A percentile compares a stretch with the other conserved stretches of the same genome.
Evolutionary conservation across 2,329 filamentous ascomycete genomes (phyloP).

Genomic region (Fusarium sp.): DNA sequence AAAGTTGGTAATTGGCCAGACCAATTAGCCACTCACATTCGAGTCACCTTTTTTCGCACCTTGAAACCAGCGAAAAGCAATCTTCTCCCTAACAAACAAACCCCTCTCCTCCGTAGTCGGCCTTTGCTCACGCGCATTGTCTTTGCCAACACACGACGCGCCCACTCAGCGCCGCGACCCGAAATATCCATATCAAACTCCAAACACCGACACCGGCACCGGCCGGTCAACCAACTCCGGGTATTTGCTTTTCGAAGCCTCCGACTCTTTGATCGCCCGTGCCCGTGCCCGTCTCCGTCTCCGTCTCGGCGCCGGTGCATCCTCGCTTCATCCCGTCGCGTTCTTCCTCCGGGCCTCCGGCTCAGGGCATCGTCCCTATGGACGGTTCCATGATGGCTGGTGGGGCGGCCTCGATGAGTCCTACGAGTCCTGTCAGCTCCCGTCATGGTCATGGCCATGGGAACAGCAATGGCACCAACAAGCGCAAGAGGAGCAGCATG

Average conservation of each 20-base stretch:
- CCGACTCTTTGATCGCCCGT: conserved; percentile 18
- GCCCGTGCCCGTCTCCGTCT: conserved; percentile 14
- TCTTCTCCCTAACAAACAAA: conserved; percentile 38
- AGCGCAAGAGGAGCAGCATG: conserved; percentile 68
- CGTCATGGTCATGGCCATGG: conserved; percentile 56
- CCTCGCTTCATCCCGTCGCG: conserved; percentile 5
- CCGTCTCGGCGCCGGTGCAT: conserved; percentile 22
- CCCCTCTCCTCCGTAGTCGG: conserved; percentile 48
- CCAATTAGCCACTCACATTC: conserved; percentile 24
- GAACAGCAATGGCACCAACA: conserved; percentile 54
- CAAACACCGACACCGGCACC: conserved; percentile 44
- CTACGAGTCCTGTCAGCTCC: conserved; percentile 64
- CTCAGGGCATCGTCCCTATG: conserved; percentile 47
- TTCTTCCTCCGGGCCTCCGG: conserved; percentile 30
- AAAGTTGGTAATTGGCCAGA: conserved; percentile 8
- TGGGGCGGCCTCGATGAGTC: conserved; percentile 61
- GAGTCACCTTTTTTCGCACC: conserved; percentile 33
- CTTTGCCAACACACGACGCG: conserved; percentile 37
- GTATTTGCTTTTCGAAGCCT: conserved; percentile 7
- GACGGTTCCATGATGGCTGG: conserved; percentile 58
- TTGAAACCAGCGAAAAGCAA: conserved; percentile 32
- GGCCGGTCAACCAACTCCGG: conserved; percentile 32
- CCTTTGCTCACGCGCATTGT: conserved; percentile 39
- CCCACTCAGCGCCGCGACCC: conserved; percentile 35
- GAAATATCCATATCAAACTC: conserved; percentile 40